Base-by-base conservation (phyloP, 148 eudicot species). In the Rhododendron griersonianum region DNA sequence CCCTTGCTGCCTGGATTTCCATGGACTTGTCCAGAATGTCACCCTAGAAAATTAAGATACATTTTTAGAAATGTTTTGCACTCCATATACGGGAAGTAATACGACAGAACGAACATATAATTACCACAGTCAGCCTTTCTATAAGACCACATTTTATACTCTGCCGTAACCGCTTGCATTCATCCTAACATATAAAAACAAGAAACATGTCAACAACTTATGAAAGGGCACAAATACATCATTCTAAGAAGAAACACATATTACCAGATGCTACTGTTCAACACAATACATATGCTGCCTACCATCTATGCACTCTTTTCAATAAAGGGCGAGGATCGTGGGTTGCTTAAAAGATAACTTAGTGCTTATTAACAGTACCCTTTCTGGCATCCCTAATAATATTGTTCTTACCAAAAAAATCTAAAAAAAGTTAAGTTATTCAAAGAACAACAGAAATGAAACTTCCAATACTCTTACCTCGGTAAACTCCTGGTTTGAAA, bases 81-180 rank as follows among this genome's bases (percentile, higher is more conserved):
- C 21, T 73, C 51, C 4, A 45, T 69, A 86, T 19, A 67, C 5
- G 35, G 6, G 63, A 63, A 57, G 30, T 84, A 61, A 61, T 23
- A 30, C 5, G 7, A 71, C 33, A 18, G n/a, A 19, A 39, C 15
- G 44, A 78, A 69, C 19, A 83, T 82, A 53, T 86, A 86, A 87
- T 89, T 92, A 98, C 99, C 98, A 98, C 98, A 73, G 98, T 94
- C 89, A 94, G 89, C 69, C 95, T 88, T 85, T 89, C 91, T 87
- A 95, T 91, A 75, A 98, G 92, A 82, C 99, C 99, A 91, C 98
- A 98, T 89, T 94, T 98, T 89, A 98, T 95, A 90, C 98, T 95
- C 90, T 95, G 98, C 73, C 99, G 95, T 88, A 98, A 87, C 75
- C 99, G 95, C 90, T 94, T 95, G 93, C 99, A 98, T 89, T 98